Base-by-base conservation (phyloP, 768 basidiomycete species). In the Macrolepiota albuminosa region DNA sequence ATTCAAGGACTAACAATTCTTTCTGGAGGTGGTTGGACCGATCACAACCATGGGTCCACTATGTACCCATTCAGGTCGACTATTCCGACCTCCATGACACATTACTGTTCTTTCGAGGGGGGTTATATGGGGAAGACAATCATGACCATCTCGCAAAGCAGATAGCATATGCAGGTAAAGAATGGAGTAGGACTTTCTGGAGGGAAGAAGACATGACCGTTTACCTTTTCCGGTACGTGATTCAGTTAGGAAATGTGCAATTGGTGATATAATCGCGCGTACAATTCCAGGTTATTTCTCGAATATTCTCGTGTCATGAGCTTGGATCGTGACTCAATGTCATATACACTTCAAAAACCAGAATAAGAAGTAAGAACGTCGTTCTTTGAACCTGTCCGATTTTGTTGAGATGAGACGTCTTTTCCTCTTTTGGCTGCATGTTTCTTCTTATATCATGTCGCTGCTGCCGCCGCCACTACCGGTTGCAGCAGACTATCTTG, bases 21-120 rank as follows among this genome's bases (percentile, higher is more conserved):
- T 1, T 50, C 26, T 16, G 1, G 51, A 83, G 82, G 83, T 85
- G 74, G 63, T 71, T 71, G 11, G 82, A 84, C 42, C 77, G 83
- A 24, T 73, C 82, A 51, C 79, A 78, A 56, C 83, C 86, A 0
- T 88, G 87, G 86, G 80, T 88, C 2, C 87, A 88, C 66, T 89
- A 88, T 64, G 79, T 88, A 0, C 87, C 87, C 4, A 71, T 88
- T 4, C 80, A 83, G 59, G 68, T 84, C 0, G 83, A 86, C 61
- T 81, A 83, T 29, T 75, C 78, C 0, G 87, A 89, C 69, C 65
- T 91, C 10, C 80, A 85, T 69, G 89, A 90, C 58, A 74, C 81
- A 16, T 77, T 86, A 57, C 72, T 82, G 0, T 91, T 91, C 73
- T 89, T 89, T 68, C 78, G 81, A 0, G 85, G 86, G 2, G 76